Conservation (phyloP, 2,329 filamentous ascomycete genomes). For the Diplocarpon mali region DNA sequence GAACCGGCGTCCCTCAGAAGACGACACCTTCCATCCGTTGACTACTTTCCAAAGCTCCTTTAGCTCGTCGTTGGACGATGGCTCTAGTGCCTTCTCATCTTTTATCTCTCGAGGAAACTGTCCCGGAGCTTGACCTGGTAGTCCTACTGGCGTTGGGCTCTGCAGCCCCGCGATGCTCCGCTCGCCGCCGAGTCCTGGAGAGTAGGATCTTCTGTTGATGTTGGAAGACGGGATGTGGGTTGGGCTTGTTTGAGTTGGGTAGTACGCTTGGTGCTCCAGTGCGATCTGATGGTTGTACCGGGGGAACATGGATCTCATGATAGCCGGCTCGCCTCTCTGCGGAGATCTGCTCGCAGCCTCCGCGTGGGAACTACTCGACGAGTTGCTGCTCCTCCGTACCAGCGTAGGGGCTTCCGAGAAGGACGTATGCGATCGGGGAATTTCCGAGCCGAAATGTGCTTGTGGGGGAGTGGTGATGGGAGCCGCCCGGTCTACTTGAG, state of each 20-base stretch:
- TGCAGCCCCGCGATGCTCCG: constrained; percentile 21
- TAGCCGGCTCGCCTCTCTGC: constrained; percentile 26
- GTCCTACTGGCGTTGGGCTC: constrained; percentile 20
- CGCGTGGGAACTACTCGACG: constrained; percentile 45
- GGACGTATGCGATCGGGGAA: constrained; percentile 37
- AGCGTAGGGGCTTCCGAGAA: constrained; percentile 41
- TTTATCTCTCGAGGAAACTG: constrained; percentile 21
- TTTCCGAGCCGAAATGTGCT: constrained; percentile 20
- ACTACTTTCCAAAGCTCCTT: constrained; percentile 56
- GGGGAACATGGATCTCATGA: constrained; percentile 65
- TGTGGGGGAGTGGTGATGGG: constrained; percentile 19
- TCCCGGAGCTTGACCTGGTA: constrained; percentile 14
- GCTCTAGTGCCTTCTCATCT: constrained; percentile 22
- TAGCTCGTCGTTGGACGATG: constrained; percentile 43
- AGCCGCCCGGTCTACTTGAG: constrained; percentile 9
- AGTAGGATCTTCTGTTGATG: constrained; percentile 56
- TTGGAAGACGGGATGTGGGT: constrained; percentile 51
- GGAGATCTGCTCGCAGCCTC: constrained; percentile 29
- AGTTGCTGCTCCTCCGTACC: constrained; percentile 37
- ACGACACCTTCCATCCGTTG: constrained; percentile 57
- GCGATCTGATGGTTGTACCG: constrained; percentile 58
- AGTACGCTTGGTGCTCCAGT: constrained; percentile 59
- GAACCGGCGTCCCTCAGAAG: constrained; percentile 46
- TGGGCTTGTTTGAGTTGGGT: constrained; percentile 53
- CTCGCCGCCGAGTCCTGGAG: constrained; percentile 23